Percentiles rank a stretch among this genome's conserved stretches.
phyloP scores from a whole-genome alignment of 495 filamentous ascomycete species.

The Trichoderma reesei region DNA sequence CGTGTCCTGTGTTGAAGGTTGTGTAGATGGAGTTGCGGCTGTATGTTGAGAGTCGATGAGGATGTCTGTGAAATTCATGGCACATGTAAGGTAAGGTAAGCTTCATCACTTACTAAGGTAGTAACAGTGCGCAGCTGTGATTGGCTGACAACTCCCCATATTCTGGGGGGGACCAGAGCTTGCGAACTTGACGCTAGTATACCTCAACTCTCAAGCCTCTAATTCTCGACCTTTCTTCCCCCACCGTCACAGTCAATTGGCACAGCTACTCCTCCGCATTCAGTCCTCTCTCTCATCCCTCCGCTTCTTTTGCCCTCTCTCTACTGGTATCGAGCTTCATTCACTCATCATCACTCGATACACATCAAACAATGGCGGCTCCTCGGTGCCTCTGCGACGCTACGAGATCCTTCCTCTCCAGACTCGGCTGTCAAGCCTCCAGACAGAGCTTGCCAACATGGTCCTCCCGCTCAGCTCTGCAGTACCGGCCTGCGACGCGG shows the following conservation, averaged over 20 bases:
- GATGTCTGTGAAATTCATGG: too few species aligned
- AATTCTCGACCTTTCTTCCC: background rate
- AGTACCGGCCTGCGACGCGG: background rate
- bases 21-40: too few species aligned
- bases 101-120: too few species aligned
- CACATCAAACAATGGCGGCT: background rate
- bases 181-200: background rate
- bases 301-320: background rate
- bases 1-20: background rate
- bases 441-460: background rate
- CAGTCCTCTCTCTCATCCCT: background rate
- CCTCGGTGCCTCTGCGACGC: background rate
- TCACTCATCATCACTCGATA: too few species aligned
- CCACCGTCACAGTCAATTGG: background rate
- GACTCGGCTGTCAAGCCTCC: background rate
- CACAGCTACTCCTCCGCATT: background rate
- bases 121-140: background rate
- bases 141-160: background rate
- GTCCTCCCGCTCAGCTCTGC: background rate
- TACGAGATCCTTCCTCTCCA: background rate
- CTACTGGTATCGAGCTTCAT: background rate
- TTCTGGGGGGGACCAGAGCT: background rate
- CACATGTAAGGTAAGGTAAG: too few species aligned
- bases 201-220: background rate
- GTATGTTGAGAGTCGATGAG: too few species aligned